These are phyloP conservation scores for Talaromyces ruber DNA, from an alignment of 495 filamentous ascomycete genomes.

Conservation along the genomic window DNA sequence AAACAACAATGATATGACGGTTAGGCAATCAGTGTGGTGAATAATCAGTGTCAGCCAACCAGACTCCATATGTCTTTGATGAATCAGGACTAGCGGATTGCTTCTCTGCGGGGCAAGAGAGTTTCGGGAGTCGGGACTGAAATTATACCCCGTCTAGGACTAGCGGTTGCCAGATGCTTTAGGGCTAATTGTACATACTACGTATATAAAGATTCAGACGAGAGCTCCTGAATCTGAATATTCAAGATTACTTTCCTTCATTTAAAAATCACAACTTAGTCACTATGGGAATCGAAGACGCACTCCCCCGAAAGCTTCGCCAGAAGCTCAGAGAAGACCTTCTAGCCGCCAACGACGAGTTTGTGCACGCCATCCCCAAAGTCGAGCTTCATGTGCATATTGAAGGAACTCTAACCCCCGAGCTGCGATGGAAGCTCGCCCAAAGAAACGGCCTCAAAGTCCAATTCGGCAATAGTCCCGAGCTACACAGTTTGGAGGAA, in stretches of 20 bases:
- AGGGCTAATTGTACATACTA: background rate
- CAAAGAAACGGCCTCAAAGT: slow-evolving; percentile 16
- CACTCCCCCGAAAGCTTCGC: background rate
- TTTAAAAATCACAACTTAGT: background rate
- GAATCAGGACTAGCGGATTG: no score
- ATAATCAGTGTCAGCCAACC: no score
- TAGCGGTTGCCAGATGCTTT: background rate
- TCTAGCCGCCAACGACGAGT: slow-evolving; percentile 4
- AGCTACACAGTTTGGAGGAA: slow-evolving; percentile 22
- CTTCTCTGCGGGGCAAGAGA: background rate
- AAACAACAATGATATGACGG: no score
- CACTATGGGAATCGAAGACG: background rate
- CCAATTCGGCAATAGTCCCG: slow-evolving; percentile 9
- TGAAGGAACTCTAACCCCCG: slow-evolving; percentile 32
- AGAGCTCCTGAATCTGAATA: background rate
- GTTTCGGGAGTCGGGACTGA: background rate
- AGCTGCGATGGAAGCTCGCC: slow-evolving; percentile 27
- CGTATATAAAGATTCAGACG: background rate
- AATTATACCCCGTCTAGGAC: background rate
- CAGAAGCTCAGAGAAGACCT: background rate
- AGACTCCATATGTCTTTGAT: no score
- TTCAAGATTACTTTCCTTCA: background rate
- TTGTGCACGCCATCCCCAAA: slow-evolving; percentile 27
- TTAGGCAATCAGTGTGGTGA: no score
- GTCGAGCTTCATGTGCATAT: slow-evolving; percentile 38